Percentiles rank a stretch among this genome's conserved stretches.
Evolutionary conservation across 495 filamentous ascomycete species (phyloP).

Genomic region (Cercophora samala): DNA sequence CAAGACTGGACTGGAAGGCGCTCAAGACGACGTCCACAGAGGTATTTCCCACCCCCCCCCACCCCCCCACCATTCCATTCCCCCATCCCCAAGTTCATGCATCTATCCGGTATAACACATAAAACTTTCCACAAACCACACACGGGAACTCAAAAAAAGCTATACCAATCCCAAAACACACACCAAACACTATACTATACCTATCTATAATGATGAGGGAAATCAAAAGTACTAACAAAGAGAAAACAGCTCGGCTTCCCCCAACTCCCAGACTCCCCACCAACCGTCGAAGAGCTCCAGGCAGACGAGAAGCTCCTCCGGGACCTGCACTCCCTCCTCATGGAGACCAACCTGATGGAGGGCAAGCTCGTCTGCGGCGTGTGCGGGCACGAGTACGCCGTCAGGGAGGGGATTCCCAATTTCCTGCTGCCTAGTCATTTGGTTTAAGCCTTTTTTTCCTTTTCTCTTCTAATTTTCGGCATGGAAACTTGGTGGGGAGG

Average conservation of each 20-base stretch:
- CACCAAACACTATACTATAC: too few species aligned
- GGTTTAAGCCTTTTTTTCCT: conserved; percentile 47
- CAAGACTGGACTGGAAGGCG: conserved; percentile 83
- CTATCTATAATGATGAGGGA: too few species aligned
- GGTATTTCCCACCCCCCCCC: conserved; percentile 48
- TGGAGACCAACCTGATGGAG: conserved; percentile 86
- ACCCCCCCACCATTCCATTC: not conserved
- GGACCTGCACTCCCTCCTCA: conserved; percentile 75
- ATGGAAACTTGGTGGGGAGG: too few species aligned
- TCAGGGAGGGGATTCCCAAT: conserved; percentile 94
- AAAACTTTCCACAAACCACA: conserved; percentile 4
- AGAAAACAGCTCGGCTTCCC: conserved; percentile 73
- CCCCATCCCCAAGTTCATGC: too few species aligned
- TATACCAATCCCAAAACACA: too few species aligned
- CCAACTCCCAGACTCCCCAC: conserved; percentile 59
- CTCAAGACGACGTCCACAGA: conserved; percentile 71
- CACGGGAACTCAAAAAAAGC: too few species aligned
- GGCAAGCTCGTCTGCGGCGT: conserved; percentile 87
- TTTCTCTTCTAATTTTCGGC: not conserved
- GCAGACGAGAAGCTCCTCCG: conserved; percentile 62
- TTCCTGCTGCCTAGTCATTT: conserved; percentile 92
- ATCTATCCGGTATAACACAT: not conserved
- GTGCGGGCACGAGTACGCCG: conserved; percentile 87
- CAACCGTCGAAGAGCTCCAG: conserved; percentile 57
- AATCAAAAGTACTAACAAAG: not conserved